Base-by-base conservation (phyloP, 139 green algal species). In the Closterium sp. region DNA sequence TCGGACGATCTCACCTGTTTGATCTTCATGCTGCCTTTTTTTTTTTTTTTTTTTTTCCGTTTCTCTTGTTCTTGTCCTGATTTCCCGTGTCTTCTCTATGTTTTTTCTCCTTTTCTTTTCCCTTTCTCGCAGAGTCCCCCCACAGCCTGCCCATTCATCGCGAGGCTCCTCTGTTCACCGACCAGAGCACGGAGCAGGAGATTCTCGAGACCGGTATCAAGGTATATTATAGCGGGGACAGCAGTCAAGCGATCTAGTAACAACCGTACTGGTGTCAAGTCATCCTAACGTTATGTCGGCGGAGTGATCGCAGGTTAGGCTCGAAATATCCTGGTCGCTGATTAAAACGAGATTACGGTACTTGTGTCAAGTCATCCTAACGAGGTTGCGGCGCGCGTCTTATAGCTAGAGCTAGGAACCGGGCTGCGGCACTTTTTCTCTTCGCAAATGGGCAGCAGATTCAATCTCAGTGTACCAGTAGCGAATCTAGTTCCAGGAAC, bases 171-270 rank as follows among this genome's bases (percentile, higher is more conserved):
- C 89, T 95, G 4, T 99, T 99, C 92, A 95, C 96, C 28, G 98
- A 99, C 94, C 98, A 99, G 96, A 96, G 94, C 92, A 99, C 97
- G 7, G 97, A 99, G 95, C 97, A 99, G 96, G 97, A 99, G 95
- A 98, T 99, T 90, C 97, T 99, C 89, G 97, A 98, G 10, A 99
- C 98, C 9, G 98, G 98, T 34, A 99, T 99, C 96, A 99, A 99
- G 97, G 98, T 98, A 87, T 29, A 31, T 24, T 29, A 29, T 29
- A 31, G 85, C 62, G 62, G 62, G 62, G 62, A 24, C 62, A 79
- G 62, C 17, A 79, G 17, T 79, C 62, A 27, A 27, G 62, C 17
- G 62, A 27, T 27, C 1, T 24, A 27, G 62, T 24, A 17, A 70
- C 50, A 21, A 24, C 10, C 50, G 50, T 19, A 24, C 50, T 70